Evolutionary conservation across 2,329 filamentous ascomycete species (phyloP), one percentile per base, ranked within the genome.

Genomic region (Monosporascus ibericus): DNA sequence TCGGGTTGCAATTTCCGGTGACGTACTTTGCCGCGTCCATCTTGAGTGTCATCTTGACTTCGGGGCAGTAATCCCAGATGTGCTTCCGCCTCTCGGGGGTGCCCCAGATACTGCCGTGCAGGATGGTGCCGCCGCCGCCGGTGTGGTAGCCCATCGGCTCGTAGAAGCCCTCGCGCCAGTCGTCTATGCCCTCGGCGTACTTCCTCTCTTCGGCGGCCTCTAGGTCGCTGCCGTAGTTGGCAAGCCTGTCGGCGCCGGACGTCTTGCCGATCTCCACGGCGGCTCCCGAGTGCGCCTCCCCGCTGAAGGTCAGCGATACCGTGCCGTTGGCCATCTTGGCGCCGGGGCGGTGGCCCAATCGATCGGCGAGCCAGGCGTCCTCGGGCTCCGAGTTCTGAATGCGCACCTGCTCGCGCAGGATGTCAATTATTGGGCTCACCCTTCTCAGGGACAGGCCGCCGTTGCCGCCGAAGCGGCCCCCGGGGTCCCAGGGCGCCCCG

Each of bases 131-230:
- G 50, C 73, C 74, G 7, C 73, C 73, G 22, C 78, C 78, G 1
- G 76, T 78, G 61, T 83, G 79, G 62, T 80, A 82, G 44, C 80
- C 80, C 79, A 82, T 79, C 15, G 80, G 79, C 61, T 80, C 73
- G 61, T 80, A 80, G 59, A 73, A 75, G 15, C 77, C 76, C n/a
- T 73, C 60, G 17, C 77, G 71, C 73, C 75, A 79, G 60, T 75
- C 71, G 61, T 79, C 76, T 39, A 79, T 64, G 7, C 71, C 76
- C 42, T 68, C 57, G 38, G 76, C 64, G 42, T 68, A 66, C 25
- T 68, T 65, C 36, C 65, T 67, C 6, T 61, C 55, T 17, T 58
- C 54, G 9, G 66, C 61, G 3, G 68, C 70, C 6, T 62, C 63
- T 14, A 66, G 55, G 2, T 56, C 53, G 42, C 47, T 60, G 52